These are phyloP conservation scores for Salvia hispanica DNA, from an alignment of 257 asterid genomes.

Conservation along the genomic window DNA sequence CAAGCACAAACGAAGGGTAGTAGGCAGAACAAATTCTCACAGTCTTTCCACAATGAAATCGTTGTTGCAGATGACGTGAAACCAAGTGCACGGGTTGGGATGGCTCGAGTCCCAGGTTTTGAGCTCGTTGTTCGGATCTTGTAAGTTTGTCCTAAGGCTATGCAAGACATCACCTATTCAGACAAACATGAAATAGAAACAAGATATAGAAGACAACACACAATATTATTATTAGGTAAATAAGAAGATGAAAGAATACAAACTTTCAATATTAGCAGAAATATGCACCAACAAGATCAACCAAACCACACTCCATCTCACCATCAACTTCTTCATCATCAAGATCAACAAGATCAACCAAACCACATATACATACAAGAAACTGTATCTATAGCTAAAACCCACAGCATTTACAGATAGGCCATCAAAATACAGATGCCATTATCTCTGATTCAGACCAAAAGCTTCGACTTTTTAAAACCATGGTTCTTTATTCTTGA, in stretches of 20 bases:
- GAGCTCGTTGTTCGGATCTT: slow-evolving; percentile 89
- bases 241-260: slow-evolving; percentile 34
- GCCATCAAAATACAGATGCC: too few relatives aligned
- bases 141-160: slow-evolving; percentile 72
- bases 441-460: too few relatives aligned
- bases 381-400: slow-evolving; percentile 19
- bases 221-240: slow-evolving; percentile 5
- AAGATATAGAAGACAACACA: slow-evolving; percentile 1
- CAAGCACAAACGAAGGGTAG: neutral
- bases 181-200: slow-evolving; percentile 26
- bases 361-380: slow-evolving; percentile 33
- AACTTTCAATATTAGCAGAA: slow-evolving; percentile 94
- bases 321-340: slow-evolving; percentile 57
- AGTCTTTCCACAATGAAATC: slow-evolving; percentile 97
- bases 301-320: slow-evolving; percentile 53
- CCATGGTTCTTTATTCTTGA: too few relatives aligned
- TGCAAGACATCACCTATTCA: slow-evolving; percentile 93
- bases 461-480: too few relatives aligned
- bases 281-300: slow-evolving; percentile 60
- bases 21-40: slow-evolving; percentile 47
- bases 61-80: slow-evolving; percentile 96
- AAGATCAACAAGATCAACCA: too few relatives aligned
- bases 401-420: too few relatives aligned
- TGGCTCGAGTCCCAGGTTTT: slow-evolving; percentile 99
- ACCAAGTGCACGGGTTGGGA: slow-evolving; percentile 99